A percentile compares a stretch with the other conserved stretches of the same genome.
These are phyloP conservation scores for Aureobasidium sp. DNA, from an alignment of 2,329 filamentous ascomycete genomes.

Conservation along the genomic window DNA sequence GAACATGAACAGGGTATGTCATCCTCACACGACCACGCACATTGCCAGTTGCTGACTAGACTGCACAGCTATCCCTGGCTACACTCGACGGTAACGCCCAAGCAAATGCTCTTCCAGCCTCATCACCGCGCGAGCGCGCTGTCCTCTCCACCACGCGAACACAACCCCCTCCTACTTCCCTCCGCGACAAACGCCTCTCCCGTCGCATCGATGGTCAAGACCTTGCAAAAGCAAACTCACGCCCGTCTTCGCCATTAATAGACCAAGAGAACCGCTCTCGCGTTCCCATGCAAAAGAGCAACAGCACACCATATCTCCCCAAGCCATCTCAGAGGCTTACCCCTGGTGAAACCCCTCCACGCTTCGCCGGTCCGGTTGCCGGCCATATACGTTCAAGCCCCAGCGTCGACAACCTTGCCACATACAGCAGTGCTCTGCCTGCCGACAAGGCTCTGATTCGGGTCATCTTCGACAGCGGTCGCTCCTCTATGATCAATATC, in stretches of 20 bases:
- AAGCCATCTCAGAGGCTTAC: conserved; percentile 45
- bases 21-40: background rate
- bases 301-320: conserved; percentile 46
- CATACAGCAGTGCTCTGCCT: conserved; percentile 68
- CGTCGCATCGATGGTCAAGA: conserved; percentile 36
- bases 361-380: conserved; percentile 44
- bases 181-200: conserved; percentile 40
- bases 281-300: conserved; percentile 40
- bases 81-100: conserved; percentile 60
- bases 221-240: conserved; percentile 48
- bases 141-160: conserved; percentile 31
- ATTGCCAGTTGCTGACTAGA: conserved; percentile 16
- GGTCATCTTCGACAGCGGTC: conserved; percentile 84
- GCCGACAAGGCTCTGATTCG: conserved; percentile 82
- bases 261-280: conserved; percentile 49
- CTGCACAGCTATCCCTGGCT: conserved; percentile 67
- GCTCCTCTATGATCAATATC: conserved; percentile 90
- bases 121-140: conserved; percentile 30
- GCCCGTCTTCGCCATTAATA: conserved; percentile 62
- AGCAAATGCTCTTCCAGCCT: conserved; percentile 14
- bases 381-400: conserved; percentile 71
- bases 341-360: conserved; percentile 36
- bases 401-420: conserved; percentile 73
- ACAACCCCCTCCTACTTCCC: conserved; percentile 32
- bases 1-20: conserved; percentile 61